Percentiles rank a stretch among this genome's conserved stretches.
Evolutionary conservation across 345 rosid species (phyloP).

Genomic region (Schrenkiella parvula): DNA sequence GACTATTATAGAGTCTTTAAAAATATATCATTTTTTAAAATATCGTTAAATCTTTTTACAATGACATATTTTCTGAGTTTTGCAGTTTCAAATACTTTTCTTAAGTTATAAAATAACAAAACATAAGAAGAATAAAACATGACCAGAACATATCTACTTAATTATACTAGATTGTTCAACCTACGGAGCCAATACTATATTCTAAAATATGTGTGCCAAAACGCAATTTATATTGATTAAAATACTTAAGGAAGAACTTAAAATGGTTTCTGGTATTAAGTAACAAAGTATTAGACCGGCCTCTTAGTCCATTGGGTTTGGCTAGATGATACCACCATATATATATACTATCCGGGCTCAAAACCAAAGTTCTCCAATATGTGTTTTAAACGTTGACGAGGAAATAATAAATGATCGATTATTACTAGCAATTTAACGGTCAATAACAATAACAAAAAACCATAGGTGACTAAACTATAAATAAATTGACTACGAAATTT

Average conservation of each 20-base stretch:
- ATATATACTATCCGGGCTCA: too few species aligned
- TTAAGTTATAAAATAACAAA: too few species aligned
- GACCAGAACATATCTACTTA: too few species aligned
- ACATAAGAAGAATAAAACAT: too few species aligned
- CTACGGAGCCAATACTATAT: too few species aligned
- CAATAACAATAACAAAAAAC: too few species aligned
- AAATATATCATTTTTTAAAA: background rate
- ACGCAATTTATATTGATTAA: background rate
- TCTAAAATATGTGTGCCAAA: background rate
- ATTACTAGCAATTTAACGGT: too few species aligned
- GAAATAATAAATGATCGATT: background rate
- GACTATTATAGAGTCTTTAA: background rate
- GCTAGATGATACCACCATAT: background rate
- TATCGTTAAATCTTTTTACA: background rate
- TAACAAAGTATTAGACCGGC: background rate
- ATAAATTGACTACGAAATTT: too few species aligned
- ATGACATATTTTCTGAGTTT: background rate
- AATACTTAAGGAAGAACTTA: background rate
- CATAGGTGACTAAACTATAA: too few species aligned
- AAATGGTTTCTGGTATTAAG: background rate
- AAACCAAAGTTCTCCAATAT: background rate
- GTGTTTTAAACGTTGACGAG: background rate
- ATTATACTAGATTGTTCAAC: too few species aligned
- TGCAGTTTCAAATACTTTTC: background rate
- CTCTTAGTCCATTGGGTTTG: slow-evolving; percentile 6